phyloP scores from a whole-genome alignment of 306 rosid genomes.

The Citrullus amarus region DNA sequence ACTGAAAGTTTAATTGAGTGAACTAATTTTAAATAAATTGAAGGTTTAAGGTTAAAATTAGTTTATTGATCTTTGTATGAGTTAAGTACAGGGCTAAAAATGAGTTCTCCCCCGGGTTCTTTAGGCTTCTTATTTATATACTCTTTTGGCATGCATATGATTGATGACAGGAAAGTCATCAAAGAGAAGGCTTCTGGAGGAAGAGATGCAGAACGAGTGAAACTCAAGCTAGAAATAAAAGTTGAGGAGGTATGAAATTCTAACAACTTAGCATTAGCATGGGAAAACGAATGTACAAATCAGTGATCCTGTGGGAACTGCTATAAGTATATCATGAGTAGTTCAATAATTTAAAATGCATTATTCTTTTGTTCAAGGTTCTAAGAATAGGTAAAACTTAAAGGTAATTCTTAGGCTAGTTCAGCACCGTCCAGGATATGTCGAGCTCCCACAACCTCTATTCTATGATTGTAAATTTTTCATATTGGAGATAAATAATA shows the following conservation, averaged over 20 bases:
- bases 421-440: not conserved
- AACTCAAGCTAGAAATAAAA: conserved; percentile 75
- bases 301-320: not conserved
- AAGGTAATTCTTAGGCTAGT: not conserved
- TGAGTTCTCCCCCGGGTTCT: not conserved
- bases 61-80: not conserved
- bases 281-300: not conserved
- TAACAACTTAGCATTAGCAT: not conserved
- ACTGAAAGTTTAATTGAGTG: not conserved
- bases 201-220: conserved; percentile 77
- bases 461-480: not conserved
- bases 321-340: not conserved
- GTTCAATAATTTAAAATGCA: not conserved
- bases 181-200: conserved; percentile 76
- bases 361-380: not conserved
- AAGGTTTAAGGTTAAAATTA: not conserved
- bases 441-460: not conserved
- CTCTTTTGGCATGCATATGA: not conserved
- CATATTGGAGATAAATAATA: not conserved
- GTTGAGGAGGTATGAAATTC: conserved; percentile 63
- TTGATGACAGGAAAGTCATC: conserved; percentile 60
- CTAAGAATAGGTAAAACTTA: not conserved
- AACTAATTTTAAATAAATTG: not conserved
- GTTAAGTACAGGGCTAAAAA: not conserved
- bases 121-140: not conserved